Percentiles rank a stretch among this genome's conserved stretches.
phyloP scores from a whole-genome alignment of 2,329 filamentous ascomycete genomes.

The Aspergillus fumigatiaffinis region DNA sequence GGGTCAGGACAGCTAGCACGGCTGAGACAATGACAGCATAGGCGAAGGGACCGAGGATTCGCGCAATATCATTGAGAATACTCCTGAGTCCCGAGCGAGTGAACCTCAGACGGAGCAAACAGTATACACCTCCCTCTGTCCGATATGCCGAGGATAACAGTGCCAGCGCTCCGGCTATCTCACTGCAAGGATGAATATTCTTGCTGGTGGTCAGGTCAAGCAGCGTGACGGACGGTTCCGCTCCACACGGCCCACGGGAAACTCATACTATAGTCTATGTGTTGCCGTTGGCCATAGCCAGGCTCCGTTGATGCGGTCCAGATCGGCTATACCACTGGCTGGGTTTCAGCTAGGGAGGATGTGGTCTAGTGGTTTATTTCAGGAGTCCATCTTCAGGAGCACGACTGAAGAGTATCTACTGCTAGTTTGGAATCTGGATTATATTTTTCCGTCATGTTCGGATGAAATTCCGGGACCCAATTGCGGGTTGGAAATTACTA shows the following conservation, averaged over 20 bases:
- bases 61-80: neutral
- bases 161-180: neutral
- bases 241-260: slow-evolving; percentile 1
- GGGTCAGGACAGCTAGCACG: neutral
- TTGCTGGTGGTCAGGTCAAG: neutral
- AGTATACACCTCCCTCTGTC: neutral
- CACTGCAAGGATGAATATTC: neutral
- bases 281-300: slow-evolving; percentile 4
- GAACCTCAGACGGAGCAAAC: neutral
- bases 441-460: neutral
- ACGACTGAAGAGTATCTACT: too few species aligned
- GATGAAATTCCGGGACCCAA: too few species aligned
- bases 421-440: neutral
- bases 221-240: neutral
- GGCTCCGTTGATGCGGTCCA: slow-evolving; percentile 6
- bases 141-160: slow-evolving; percentile 8
- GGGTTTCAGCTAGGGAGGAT: neutral
- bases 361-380: neutral
- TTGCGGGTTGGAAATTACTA: neutral
- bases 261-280: neutral
- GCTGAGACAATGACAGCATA: neutral
- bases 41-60: neutral
- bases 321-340: slow-evolving; percentile 8
- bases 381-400: neutral
- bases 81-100: neutral